Percentiles rank a stretch among this genome's conserved stretches.
phyloP scores from a whole-genome alignment of 441 rosid species.

The Corymbia citriodora region DNA sequence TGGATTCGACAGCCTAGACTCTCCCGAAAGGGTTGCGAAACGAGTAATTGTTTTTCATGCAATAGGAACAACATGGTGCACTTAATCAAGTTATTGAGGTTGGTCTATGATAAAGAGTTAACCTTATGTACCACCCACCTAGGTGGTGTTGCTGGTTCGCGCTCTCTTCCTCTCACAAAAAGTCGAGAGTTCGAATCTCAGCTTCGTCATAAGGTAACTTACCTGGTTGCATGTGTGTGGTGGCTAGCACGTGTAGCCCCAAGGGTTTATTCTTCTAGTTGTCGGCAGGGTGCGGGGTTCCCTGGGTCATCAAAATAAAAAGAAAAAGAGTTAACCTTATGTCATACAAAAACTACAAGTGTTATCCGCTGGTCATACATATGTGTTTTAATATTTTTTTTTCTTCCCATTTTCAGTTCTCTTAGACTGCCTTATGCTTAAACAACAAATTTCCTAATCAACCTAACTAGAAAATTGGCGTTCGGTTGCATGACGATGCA shows the following conservation, averaged over 20 bases:
- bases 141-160: too few relatives aligned
- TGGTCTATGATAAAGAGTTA: not conserved
- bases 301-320: too few relatives aligned
- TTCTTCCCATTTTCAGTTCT: not conserved
- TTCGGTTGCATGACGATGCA: not conserved
- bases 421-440: not conserved
- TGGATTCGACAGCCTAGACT: slow-evolving; percentile 34
- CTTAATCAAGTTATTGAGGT: not conserved
- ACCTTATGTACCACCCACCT: not conserved
- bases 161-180: too few relatives aligned
- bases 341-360: not conserved
- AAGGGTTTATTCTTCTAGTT: too few relatives aligned
- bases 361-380: not conserved
- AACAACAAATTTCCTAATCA: not conserved
- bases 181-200: too few relatives aligned
- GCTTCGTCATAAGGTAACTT: too few relatives aligned
- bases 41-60: not conserved
- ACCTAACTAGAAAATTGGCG: not conserved
- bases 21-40: slow-evolving; percentile 47
- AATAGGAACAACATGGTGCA: not conserved
- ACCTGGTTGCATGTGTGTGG: too few relatives aligned
- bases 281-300: too few relatives aligned
- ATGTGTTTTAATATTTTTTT: not conserved
- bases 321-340: not conserved
- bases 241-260: too few relatives aligned